phyloP scores from a whole-genome alignment of 495 filamentous ascomycete species.

The Penicillium lividum region DNA sequence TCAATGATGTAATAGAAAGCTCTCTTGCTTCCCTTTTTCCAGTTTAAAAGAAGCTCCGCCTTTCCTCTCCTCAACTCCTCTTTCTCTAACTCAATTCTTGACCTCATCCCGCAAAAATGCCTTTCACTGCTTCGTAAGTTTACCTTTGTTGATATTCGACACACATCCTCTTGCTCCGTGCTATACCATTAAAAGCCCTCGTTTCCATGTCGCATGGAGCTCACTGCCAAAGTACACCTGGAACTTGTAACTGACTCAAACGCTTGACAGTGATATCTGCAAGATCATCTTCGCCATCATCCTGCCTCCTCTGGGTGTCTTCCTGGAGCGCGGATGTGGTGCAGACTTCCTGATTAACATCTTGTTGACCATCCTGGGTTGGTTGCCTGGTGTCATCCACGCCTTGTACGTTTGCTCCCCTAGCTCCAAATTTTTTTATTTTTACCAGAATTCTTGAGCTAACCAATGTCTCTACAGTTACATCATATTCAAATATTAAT shows the following conservation, averaged over 20 bases:
- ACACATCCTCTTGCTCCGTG: neutral
- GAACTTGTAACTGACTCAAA: conserved; percentile 2
- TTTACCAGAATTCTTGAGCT: neutral
- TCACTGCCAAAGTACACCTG: neutral
- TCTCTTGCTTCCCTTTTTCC: conserved; percentile 12
- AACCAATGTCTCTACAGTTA: conserved; percentile 38
- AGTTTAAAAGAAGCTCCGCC: conserved; percentile 25
- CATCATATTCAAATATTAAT: conserved; percentile 59
- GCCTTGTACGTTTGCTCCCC: conserved; percentile 57
- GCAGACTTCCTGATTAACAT: conserved; percentile 86
- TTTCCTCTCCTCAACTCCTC: conserved; percentile 12
- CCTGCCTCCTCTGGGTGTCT: conserved; percentile 87
- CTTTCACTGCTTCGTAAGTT: conserved; percentile 66
- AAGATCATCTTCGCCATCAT: conserved; percentile 89
- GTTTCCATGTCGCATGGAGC: conserved; percentile 1
- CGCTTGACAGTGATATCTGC: conserved; percentile 71
- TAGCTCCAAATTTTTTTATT: neutral
- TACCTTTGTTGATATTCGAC: neutral
- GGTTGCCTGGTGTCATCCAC: conserved; percentile 75
- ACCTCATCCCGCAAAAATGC: conserved; percentile 45
- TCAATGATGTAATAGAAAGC: conserved; percentile 27
- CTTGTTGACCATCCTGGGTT: conserved; percentile 79
- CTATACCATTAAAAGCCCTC: neutral
- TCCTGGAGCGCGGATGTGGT: conserved; percentile 84
- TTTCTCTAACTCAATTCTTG: neutral